phyloP scores from a whole-genome alignment of 352 stramenopile genomes.

The Phytopythium oedochilum region DNA sequence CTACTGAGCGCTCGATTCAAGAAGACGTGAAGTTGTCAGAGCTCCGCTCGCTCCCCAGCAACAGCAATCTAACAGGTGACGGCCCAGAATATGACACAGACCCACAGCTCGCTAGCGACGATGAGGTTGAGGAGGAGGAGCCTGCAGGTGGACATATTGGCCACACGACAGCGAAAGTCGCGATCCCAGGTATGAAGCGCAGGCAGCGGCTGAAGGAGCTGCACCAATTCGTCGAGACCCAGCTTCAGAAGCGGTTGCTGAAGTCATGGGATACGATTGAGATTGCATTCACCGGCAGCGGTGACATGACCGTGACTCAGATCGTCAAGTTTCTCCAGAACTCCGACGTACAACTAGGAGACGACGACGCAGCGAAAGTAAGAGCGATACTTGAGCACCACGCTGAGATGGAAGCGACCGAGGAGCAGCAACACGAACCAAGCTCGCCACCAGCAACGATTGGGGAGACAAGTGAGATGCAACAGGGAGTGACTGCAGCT shows the following conservation, averaged over 20 bases:
- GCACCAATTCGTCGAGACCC: conserved; percentile 54
- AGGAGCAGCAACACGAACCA: conserved; percentile 2
- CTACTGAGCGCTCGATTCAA: too few relatives aligned
- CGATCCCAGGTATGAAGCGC: conserved; percentile 38
- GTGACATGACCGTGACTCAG: conserved; percentile 55
- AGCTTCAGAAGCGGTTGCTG: conserved; percentile 64
- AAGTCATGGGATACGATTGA: conserved; percentile 72
- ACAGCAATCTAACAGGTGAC: background rate
- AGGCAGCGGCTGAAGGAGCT: conserved; percentile 54
- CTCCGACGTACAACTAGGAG: conserved; percentile 63
- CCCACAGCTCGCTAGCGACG: background rate
- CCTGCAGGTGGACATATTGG: background rate
- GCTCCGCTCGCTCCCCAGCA: background rate
- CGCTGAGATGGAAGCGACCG: conserved; percentile 9
- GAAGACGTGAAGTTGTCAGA: background rate
- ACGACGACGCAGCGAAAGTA: conserved; percentile 48
- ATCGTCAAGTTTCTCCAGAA: conserved; percentile 71
- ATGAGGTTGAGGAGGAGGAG: background rate
- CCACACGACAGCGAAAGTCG: background rate
- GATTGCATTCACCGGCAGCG: conserved; percentile 56
- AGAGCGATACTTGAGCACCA: conserved; percentile 58
- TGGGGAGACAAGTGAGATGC: background rate
- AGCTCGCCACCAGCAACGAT: background rate
- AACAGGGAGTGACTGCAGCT: background rate
- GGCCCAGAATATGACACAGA: background rate